Evolutionary conservation across 1,284 basidiomycete species (phyloP), one percentile per base, ranked within the genome.

Genomic region (Leccinum pallidistipes): DNA sequence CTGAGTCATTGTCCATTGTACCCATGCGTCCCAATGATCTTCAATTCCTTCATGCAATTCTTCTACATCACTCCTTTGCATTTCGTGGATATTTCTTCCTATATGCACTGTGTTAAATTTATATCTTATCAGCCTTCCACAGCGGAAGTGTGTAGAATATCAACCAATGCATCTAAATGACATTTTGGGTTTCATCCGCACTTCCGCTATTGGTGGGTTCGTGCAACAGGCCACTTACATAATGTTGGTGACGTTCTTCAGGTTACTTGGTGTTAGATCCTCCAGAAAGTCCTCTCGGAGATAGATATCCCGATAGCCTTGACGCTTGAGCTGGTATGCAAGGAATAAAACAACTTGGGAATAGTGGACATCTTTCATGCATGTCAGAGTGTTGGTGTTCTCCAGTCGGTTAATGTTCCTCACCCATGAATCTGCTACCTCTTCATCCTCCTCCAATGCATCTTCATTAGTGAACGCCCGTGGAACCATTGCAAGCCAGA

Each of bases 401-500:
- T 45, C 40, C n/a, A 43, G n/a, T n/a, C 40, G 5, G n/a, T 43
- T 43, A 4, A 43, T 43, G 9, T 43, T 36, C 34, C 34, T 43
- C 9, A 2, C 10, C 8, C 40, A 5, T 43, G 10, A 18, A 43
- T 43, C 40, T 43, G n/a, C 10, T 1, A n/a, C 9, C 40, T n/a
- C n/a, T 9, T 18, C n/a, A 0, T 43, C 40, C n/a, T 43, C 40
- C n/a, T 43, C 40, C 10, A n/a, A n/a, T 43, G 40, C 40, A 5
- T 43, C 40, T n/a, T 43, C 40, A 2, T 43, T 43, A 10, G n/a
- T 18, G 40, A 58, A 49, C 12, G 21, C 21, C 21, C 45, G 11
- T 1, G 45, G 21, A 3, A 49, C 60, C 53, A 61, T 61, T 12
- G 45, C 56, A 3, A 62, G 16, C 61, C 60, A 62, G 0, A 62